Base-by-base conservation (phyloP, 2,329 filamentous ascomycete genomes). In the Pseudogymnoascus destructans region DNA sequence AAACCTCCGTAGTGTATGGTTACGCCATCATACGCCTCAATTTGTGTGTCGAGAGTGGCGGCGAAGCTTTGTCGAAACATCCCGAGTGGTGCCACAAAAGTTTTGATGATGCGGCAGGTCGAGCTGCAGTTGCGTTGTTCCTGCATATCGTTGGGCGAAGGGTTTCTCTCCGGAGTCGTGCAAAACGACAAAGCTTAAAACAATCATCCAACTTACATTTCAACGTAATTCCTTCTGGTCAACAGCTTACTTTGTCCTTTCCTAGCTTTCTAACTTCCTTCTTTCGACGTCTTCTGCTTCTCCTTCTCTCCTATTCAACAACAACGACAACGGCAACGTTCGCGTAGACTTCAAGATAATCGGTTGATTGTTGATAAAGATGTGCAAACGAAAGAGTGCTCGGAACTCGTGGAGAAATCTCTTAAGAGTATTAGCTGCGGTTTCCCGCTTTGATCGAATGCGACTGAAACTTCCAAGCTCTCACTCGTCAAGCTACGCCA, bases 401-500 rank as follows among this genome's bases (percentile, higher is more conserved):
- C 54, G 54, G 54, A 56, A 38, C 54, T 56, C 33, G 54, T 56
- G 54, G 54, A 52, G 54, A 56, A 56, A 56, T 56, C 54, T 56
- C 54, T 56, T 56, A 56, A 35, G 54, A 30, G 54, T 56, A 56
- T 56, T 56, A 56, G 54, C 54, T 56, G 54, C 33, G 54, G 33
- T 38, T 56, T 56, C 54, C 42, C 54, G 54, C 54, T 56, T 30
- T 30, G 54, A 56, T 30, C 54, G 54, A 56, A 56, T 56, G 54
- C 54, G 54, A 56, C 54, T 30, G 54, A 56, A 56, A 38, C 54
- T 38, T 35, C 30, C 54, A 56, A 38, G 30, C 33, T 38, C 54
- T 56, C 30, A 56, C 54, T 56, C 30, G 54, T 38, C 30, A 17
- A 38, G 30, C 54, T 38, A 64, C 65, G 64, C 63, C 61, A 61